Percentiles rank a stretch among this genome's conserved stretches.
phyloP scores from a whole-genome alignment of 805 yeast species.

The Saturnispora diversa region DNA sequence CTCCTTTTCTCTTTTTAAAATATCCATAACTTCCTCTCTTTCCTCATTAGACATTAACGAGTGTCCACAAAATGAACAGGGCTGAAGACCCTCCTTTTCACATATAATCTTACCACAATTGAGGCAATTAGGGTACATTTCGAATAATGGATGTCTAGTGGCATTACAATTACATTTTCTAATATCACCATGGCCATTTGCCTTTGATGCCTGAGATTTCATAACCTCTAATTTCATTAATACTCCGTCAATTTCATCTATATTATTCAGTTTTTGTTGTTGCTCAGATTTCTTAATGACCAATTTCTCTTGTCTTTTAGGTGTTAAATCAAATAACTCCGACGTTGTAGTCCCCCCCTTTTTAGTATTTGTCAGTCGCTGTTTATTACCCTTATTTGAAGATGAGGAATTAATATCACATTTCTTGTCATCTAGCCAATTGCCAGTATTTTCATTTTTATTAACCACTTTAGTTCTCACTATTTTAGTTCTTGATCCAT shows the following conservation, averaged over 20 bases:
- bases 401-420: conserved; percentile 5
- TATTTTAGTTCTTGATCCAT: conserved; percentile 13
- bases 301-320: conserved; percentile 14
- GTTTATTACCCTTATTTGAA: background rate
- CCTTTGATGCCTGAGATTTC: conserved; percentile 7
- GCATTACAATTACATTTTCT: conserved; percentile 75
- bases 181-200: conserved; percentile 12
- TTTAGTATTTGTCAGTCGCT: conserved; percentile 15
- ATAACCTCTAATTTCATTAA: conserved; percentile 37
- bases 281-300: conserved; percentile 22
- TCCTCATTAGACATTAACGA: conserved; percentile 61
- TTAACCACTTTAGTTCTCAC: conserved; percentile 11
- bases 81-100: conserved; percentile 80
- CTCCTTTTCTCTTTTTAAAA: conserved; percentile 47
- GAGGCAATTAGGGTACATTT: conserved; percentile 86
- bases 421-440: conserved; percentile 3
- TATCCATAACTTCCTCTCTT: conserved; percentile 43
- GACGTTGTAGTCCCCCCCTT: conserved; percentile 36
- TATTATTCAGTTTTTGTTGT: conserved; percentile 40
- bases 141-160: conserved; percentile 77
- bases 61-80: conserved; percentile 75
- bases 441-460: conserved; percentile 1
- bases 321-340: conserved; percentile 37
- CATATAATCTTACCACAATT: conserved; percentile 94
- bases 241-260: conserved; percentile 45